Base-by-base conservation (phyloP, 1,284 basidiomycete genomes). In the Austroboletus novae-zelandiae region DNA sequence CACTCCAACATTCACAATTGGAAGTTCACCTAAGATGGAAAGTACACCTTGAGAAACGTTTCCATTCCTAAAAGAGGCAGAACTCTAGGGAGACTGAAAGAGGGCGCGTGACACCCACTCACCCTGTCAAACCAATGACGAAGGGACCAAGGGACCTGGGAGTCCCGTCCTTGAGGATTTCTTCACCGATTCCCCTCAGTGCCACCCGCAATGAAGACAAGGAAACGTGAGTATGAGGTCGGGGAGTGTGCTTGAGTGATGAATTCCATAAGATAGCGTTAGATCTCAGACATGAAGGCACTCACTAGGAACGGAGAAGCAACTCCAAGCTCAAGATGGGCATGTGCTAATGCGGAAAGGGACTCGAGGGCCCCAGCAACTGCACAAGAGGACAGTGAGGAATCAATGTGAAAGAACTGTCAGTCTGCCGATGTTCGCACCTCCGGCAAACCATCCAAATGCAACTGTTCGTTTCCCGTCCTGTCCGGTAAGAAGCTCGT, bases 361-460 rank as follows among this genome's bases (percentile, higher is more conserved):
- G 89, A 86, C 69, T 95, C 92, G 1, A 92, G 79, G 2, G 86
- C 84, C 8, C 93, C 93, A 10, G 90, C 89, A 50, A 91, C 89
- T 91, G 57, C 5, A 42, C 9, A 20, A 31, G 31, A 29, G 9
- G 20, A 23, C 20, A 23, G 20, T 23, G 2, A 23, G 20, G 11
- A 25, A 31, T 61, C 31, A 23, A 51, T 41, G 36, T 31, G 31
- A 45, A 32, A 25, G 25, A 40, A 43, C 5, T 13, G n/a, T 8
- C 18, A n/a, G 40, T 10, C 50, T 47, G 10, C 7, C 8, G 32
- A 27, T 10, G 2, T 18, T 40, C 79, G 51, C 49, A 91, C 89
- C 87, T 65, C 92, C 91, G 1, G 92, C 91, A 60, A 84, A 91
- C 84, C 86, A 91, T 0, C 92, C 92, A 69, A 95, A 94, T 0